phyloP scores from a whole-genome alignment of 306 rosid genomes.

The Quercus berberidifolia region DNA sequence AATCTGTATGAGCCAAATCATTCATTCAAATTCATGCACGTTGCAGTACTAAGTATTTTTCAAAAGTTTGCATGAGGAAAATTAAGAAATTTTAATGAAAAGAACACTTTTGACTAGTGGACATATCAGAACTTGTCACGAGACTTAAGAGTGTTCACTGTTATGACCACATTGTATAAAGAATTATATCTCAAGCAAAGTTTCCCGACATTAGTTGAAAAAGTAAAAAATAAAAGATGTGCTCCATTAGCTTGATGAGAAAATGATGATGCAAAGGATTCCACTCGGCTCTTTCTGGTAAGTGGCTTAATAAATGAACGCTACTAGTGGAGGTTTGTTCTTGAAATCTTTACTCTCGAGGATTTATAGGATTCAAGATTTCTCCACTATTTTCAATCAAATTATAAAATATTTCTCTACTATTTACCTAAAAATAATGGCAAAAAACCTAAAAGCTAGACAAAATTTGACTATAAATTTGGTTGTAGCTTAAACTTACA shows the following conservation, averaged over 20 bases:
- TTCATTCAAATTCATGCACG: not conserved
- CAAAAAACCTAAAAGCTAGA: too few relatives aligned
- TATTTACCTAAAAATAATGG: too few relatives aligned
- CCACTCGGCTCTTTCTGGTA: too few relatives aligned
- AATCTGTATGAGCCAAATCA: conserved; percentile 25
- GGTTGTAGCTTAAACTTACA: too few relatives aligned
- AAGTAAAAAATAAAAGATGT: not conserved
- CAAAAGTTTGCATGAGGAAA: not conserved
- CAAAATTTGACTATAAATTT: too few relatives aligned
- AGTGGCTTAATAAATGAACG: too few relatives aligned
- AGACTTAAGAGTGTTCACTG: not conserved
- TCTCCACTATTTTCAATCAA: too few relatives aligned
- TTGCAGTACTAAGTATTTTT: not conserved
- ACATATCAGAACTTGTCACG: not conserved
- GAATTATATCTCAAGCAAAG: not conserved
- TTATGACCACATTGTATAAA: not conserved
- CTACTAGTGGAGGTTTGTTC: too few relatives aligned
- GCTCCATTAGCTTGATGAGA: not conserved
- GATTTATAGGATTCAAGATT: too few relatives aligned
- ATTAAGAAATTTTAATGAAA: not conserved
- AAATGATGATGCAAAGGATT: not conserved
- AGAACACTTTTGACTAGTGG: not conserved
- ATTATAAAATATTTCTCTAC: too few relatives aligned
- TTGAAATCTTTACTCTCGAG: too few relatives aligned
- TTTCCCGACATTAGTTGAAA: not conserved